Conservation (phyloP, 2,329 filamentous ascomycete species). For the Didymella lethalis region DNA sequence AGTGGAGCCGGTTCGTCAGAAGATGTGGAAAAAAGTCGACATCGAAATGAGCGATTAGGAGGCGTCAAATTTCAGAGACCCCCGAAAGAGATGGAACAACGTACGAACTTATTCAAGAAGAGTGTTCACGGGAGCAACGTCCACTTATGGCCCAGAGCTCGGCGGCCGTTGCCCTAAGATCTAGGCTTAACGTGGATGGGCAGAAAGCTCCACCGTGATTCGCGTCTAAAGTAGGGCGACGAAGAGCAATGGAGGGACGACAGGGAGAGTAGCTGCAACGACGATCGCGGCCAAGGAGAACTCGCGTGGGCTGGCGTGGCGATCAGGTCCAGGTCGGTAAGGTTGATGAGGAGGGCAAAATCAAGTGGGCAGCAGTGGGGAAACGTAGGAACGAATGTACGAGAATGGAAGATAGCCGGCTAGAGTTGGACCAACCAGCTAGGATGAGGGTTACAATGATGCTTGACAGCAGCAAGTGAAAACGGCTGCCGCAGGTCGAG, state of each 20-base stretch:
- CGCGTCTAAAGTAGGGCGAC: constrained; percentile 45
- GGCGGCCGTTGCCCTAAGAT: constrained; percentile 43
- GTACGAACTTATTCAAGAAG: constrained; percentile 51
- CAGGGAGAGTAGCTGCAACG: constrained; percentile 43
- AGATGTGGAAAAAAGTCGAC: constrained; percentile 37
- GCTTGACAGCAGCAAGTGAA: constrained; percentile 37
- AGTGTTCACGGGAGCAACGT: constrained; percentile 46
- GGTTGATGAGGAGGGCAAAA: constrained; percentile 36
- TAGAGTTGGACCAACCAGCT: constrained; percentile 46
- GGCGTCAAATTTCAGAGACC: constrained; percentile 37
- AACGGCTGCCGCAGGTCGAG: constrained; percentile 47
- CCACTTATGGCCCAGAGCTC: constrained; percentile 47
- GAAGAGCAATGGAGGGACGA: constrained; percentile 38
- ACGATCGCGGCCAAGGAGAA: constrained; percentile 48
- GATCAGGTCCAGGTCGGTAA: constrained; percentile 45
- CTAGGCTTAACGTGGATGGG: constrained; percentile 47
- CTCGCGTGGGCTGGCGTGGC: constrained; percentile 47
- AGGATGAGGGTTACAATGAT: constrained; percentile 41
- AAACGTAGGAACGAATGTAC: constrained; percentile 46
- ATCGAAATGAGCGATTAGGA: constrained; percentile 46
- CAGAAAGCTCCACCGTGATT: constrained; percentile 46
- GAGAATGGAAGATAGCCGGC: constrained; percentile 48
- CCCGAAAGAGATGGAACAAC: constrained; percentile 46
- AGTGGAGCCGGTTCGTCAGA: constrained; percentile 29
- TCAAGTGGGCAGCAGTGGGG: constrained; percentile 43